Percentiles rank a stretch among this genome's conserved stretches.
These are phyloP conservation scores for Dothistroma septosporum DNA, from an alignment of 2,329 filamentous ascomycete species.

Conservation along the genomic window DNA sequence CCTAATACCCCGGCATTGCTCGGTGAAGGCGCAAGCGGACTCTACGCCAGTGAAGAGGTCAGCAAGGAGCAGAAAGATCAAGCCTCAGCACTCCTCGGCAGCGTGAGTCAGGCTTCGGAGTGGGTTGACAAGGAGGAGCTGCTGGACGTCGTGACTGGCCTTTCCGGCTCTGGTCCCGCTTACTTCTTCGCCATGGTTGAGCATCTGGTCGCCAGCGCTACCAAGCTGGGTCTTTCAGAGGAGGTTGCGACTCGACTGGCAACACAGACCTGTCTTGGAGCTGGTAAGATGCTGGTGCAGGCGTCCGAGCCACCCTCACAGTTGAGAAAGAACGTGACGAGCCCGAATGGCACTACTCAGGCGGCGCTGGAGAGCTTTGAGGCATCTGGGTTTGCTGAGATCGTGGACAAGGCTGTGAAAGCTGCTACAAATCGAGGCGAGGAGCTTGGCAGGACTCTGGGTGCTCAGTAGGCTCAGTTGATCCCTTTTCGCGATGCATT, in stretches of 20 bases:
- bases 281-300: constrained; percentile 28
- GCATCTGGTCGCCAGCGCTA: constrained; percentile 26
- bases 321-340: constrained; percentile 30
- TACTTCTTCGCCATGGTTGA: constrained; percentile 31
- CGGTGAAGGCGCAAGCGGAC: constrained; percentile 27
- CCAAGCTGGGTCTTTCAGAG: constrained; percentile 23
- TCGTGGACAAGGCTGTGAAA: constrained; percentile 28
- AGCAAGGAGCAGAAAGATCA: constrained; percentile 20
- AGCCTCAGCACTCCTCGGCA: constrained; percentile 22
- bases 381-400: constrained; percentile 22
- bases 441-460: constrained; percentile 28
- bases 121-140: constrained; percentile 28
- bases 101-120: constrained; percentile 26
- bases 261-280: constrained; percentile 28
- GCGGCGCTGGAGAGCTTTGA: constrained; percentile 29
- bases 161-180: constrained; percentile 27
- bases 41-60: constrained; percentile 27
- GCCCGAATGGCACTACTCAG: constrained; percentile 29
- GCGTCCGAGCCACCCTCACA: constrained; percentile 25
- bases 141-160: constrained; percentile 28
- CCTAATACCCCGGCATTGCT: constrained; percentile 29
- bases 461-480: constrained; percentile 11
- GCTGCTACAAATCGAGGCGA: constrained; percentile 26
- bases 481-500: not conserved
- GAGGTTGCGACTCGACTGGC: constrained; percentile 28